phyloP scores from a whole-genome alignment of 257 asterid genomes.

The Salvia hispanica region DNA sequence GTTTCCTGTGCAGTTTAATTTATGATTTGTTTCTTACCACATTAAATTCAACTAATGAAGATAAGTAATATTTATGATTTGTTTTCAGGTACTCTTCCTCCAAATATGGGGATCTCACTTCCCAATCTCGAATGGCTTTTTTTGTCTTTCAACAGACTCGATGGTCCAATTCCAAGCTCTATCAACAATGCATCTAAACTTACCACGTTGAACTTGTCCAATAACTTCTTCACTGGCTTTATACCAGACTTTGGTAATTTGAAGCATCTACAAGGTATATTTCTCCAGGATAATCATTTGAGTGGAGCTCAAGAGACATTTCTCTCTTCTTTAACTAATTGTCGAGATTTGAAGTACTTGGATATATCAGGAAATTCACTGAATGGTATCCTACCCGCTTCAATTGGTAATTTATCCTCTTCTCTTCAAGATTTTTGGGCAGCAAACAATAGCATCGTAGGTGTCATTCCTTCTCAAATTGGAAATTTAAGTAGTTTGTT shows the following conservation, averaged over 20 bases:
- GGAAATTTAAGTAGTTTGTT: not conserved
- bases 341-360: too few species aligned
- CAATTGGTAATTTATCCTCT: too few species aligned
- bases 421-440: too few species aligned
- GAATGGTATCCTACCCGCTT: too few species aligned
- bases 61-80: too few species aligned
- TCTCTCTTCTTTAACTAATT: too few species aligned
- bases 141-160: not conserved
- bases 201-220: not conserved
- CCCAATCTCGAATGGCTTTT: not conserved
- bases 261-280: not conserved
- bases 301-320: too few species aligned
- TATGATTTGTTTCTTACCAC: accelerated
- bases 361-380: too few species aligned
- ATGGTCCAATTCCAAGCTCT: not conserved
- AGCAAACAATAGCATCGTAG: not conserved
- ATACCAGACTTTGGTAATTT: conserved; percentile 1
- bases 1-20: too few species aligned
- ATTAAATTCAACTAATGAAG: too few species aligned
- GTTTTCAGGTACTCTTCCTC: not conserved
- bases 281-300: too few species aligned
- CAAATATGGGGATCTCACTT: not conserved
- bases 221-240: not conserved
- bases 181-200: not conserved
- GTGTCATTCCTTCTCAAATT: not conserved